Evolutionary conservation across 208 protist genomes (phyloP), one percentile per base, ranked within the genome.

Genomic region (Lotmaria passim): DNA sequence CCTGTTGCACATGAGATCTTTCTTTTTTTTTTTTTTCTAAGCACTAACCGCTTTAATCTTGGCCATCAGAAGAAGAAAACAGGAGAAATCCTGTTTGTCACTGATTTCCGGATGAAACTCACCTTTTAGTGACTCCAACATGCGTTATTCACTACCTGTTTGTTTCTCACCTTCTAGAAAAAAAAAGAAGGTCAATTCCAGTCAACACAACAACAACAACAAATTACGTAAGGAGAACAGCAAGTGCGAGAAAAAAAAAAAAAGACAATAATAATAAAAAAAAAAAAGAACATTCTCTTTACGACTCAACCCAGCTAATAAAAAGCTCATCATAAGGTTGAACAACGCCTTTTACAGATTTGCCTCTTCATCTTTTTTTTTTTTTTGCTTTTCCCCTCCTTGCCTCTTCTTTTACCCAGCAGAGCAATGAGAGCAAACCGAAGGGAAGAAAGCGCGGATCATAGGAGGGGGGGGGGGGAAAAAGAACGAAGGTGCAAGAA

Each of bases 51-150:
- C n/a, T n/a, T n/a, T n/a, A n/a, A n/a, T n/a, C n/a, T n/a, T n/a
- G n/a, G n/a, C n/a, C 41, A 55, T 43, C 1, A 47, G 59, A 43
- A 26, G 15, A 51, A 67, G 38, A 3, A 50, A 67, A 43, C 39
- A 63, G 19, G 26, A 2, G 21, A 63, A 63, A 47, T 19, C 21
- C 43, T 21, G 6, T 47, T 47, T 23, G 43, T 23, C 17, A 19
- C 43, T 47, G 15, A 8, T 47, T 19, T 21, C 43, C 43, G 10
- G 17, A n/a, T n/a, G n/a, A n/a, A n/a, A n/a, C n/a, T n/a, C n/a
- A n/a, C n/a, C n/a, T n/a, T n/a, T n/a, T n/a, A n/a, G n/a, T n/a
- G n/a, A n/a, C n/a, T n/a, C n/a, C n/a, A n/a, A n/a, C n/a, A n/a
- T n/a, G n/a, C n/a, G n/a, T n/a, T n/a, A n/a, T n/a, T n/a, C n/a